Conservation (phyloP, 2,329 filamentous ascomycete genomes). For the Atkinsonella hypoxylon region DNA sequence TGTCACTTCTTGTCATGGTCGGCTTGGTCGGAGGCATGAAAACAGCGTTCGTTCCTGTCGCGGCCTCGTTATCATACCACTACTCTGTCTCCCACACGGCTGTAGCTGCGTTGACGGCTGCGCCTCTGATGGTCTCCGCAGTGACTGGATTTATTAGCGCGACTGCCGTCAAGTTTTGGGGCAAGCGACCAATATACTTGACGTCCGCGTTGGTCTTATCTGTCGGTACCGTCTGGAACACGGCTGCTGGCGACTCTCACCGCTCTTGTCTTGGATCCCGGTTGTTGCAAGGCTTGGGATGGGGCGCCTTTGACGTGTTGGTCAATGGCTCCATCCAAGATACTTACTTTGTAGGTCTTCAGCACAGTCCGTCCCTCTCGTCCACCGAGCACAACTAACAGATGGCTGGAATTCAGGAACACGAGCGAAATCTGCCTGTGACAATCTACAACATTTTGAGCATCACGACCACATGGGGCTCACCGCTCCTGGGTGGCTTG, state of each 20-base stretch:
- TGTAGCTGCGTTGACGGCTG: conserved; percentile 37
- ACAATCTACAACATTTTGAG: conserved; percentile 33
- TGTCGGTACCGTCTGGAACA: conserved; percentile 39
- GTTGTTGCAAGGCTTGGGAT: conserved; percentile 44
- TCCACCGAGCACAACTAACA: not conserved
- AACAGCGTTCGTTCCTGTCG: conserved; percentile 38
- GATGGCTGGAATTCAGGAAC: conserved; percentile 24
- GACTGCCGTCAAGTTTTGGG: conserved; percentile 32
- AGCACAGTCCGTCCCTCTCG: no score
- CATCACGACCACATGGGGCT: conserved; percentile 38
- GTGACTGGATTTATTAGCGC: conserved; percentile 31
- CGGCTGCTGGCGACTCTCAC: conserved; percentile 27
- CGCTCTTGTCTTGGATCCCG: conserved; percentile 38
- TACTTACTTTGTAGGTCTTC: conserved; percentile 39
- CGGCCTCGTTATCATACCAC: conserved; percentile 28
- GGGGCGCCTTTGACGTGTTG: conserved; percentile 45
- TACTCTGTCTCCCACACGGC: conserved; percentile 35
- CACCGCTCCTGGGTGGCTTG: conserved; percentile 40
- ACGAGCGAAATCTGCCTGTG: conserved; percentile 35
- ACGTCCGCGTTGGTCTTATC: conserved; percentile 33
- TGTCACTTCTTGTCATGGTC: conserved; percentile 33
- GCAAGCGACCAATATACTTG: conserved; percentile 43
- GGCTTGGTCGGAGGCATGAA: conserved; percentile 40
- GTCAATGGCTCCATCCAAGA: conserved; percentile 42
- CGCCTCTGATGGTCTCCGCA: conserved; percentile 38